These are phyloP conservation scores for Mucor racemosus DNA, from an alignment of 371 early-diverging fungal species.

Conservation along the genomic window DNA sequence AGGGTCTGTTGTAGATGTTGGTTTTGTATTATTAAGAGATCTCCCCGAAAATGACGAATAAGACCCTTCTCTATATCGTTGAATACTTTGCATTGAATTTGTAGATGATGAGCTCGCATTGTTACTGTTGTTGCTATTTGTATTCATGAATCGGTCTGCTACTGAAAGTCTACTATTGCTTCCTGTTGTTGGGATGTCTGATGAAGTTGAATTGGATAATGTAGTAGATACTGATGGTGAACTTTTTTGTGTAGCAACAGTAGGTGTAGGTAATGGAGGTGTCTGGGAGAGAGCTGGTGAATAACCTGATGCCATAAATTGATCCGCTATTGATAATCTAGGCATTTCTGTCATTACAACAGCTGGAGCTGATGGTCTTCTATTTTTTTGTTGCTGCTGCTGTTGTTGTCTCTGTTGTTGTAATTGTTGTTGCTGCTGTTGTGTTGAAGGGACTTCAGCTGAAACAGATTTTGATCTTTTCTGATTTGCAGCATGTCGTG, in stretches of 20 bases:
- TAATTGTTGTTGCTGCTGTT: neutral
- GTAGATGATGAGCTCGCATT: slow-evolving; percentile 10
- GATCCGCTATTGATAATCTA: slow-evolving; percentile 44
- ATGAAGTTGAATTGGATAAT: slow-evolving; percentile 1
- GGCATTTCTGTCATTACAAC: slow-evolving; percentile 12
- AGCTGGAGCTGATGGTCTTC: slow-evolving; percentile 23
- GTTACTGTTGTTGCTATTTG: slow-evolving; percentile 5
- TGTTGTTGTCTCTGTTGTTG: neutral
- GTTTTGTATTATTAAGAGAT: neutral
- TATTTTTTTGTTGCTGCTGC: slow-evolving; percentile 6
- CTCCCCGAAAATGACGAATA: slow-evolving; percentile 21
- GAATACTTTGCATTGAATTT: slow-evolving; percentile 10
- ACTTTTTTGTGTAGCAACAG: neutral
- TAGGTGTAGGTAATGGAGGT: slow-evolving; percentile 5
- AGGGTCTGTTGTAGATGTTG: slow-evolving; percentile 15
- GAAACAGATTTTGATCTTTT: slow-evolving; percentile 10
- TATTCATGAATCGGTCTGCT: slow-evolving; percentile 45
- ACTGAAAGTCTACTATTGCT: slow-evolving; percentile 23
- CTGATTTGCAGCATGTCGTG: neutral
- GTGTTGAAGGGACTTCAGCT: neutral
- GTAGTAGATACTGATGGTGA: slow-evolving; percentile 1
- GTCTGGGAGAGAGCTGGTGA: neutral
- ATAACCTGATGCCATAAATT: slow-evolving; percentile 33
- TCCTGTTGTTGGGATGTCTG: neutral
- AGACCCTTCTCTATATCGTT: slow-evolving; percentile 20